Percentiles rank a stretch among this genome's conserved stretches.
Evolutionary conservation across 2,329 filamentous ascomycete genomes (phyloP).

Genomic region (Diplodia seriata): DNA sequence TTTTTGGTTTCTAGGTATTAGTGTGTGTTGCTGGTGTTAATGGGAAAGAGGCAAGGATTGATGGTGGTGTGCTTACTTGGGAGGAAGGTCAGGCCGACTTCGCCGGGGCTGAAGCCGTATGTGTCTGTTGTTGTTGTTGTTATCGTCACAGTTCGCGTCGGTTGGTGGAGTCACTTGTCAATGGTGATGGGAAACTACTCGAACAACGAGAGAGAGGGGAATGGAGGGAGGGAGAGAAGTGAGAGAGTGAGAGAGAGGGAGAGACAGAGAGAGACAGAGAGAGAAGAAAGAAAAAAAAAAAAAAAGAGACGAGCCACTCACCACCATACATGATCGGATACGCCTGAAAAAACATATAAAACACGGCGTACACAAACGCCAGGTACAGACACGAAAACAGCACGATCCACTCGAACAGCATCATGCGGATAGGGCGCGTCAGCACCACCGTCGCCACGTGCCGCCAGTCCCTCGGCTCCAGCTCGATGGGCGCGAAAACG

Average conservation of each 20-base stretch:
- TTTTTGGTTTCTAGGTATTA: background rate
- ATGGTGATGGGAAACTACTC: too few relatives aligned
- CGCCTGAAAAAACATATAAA: slow-evolving; percentile 78
- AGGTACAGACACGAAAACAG: slow-evolving; percentile 74
- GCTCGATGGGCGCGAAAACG: slow-evolving; percentile 67
- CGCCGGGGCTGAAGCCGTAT: slow-evolving; percentile 69
- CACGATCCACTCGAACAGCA: slow-evolving; percentile 76
- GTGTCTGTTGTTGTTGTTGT: slow-evolving; percentile 45
- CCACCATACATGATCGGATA: slow-evolving; percentile 71
- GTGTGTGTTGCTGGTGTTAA: too few relatives aligned
- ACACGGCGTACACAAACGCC: slow-evolving; percentile 66
- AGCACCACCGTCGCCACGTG: slow-evolving; percentile 73
- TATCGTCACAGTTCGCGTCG: too few relatives aligned
- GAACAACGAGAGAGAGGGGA: slow-evolving; percentile 31
- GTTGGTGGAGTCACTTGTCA: too few relatives aligned
- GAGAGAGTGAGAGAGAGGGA: too few relatives aligned
- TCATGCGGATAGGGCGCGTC: slow-evolving; percentile 75
- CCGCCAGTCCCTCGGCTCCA: slow-evolving; percentile 64
- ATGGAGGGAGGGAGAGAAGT: too few relatives aligned
- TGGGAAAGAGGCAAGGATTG: too few relatives aligned
- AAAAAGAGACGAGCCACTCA: background rate
- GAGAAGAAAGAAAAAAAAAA: background rate
- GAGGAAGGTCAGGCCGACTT: slow-evolving; percentile 72
- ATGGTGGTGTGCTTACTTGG: slow-evolving; percentile 50
- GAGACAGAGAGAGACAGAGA: background rate